These are phyloP conservation scores for Citrus unshiu DNA, from an alignment of 345 rosid species.

Conservation along the genomic window DNA sequence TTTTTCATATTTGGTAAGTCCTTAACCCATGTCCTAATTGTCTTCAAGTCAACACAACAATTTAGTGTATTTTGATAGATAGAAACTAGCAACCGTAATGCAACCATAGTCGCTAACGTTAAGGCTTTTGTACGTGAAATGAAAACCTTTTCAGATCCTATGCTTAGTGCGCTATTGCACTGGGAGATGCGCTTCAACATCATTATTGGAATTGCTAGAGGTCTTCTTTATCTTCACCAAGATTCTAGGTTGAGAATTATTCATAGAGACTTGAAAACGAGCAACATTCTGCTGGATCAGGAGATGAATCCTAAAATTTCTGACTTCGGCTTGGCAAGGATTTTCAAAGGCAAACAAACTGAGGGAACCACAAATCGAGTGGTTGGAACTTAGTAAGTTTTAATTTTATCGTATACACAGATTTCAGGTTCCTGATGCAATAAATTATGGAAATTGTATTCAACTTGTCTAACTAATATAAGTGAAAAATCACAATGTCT, in stretches of 20 bases:
- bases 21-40: neutral
- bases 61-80: neutral
- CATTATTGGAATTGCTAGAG: conserved; percentile 60
- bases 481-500: neutral
- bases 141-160: conserved; percentile 32
- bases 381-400: conserved; percentile 69
- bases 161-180: conserved; percentile 25
- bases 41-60: neutral
- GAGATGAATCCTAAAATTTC: conserved; percentile 76
- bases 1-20: conserved; percentile 49
- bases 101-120: neutral
- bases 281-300: conserved; percentile 58
- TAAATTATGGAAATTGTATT: neutral
- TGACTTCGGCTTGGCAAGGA: conserved; percentile 70
- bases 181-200: conserved; percentile 51
- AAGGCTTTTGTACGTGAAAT: neutral
- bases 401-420: neutral
- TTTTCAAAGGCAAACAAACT: conserved; percentile 47
- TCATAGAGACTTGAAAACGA: conserved; percentile 64
- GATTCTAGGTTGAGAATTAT: conserved; percentile 71
- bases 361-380: conserved; percentile 52
- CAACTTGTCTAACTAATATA: neutral
- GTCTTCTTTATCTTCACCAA: conserved; percentile 66
- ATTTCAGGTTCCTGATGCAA: no score
- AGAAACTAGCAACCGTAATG: neutral